Evolutionary conservation across 78 protist genomes (phyloP), one percentile per base, ranked within the genome.

Genomic region (Blattamonas nauphoetae): DNA sequence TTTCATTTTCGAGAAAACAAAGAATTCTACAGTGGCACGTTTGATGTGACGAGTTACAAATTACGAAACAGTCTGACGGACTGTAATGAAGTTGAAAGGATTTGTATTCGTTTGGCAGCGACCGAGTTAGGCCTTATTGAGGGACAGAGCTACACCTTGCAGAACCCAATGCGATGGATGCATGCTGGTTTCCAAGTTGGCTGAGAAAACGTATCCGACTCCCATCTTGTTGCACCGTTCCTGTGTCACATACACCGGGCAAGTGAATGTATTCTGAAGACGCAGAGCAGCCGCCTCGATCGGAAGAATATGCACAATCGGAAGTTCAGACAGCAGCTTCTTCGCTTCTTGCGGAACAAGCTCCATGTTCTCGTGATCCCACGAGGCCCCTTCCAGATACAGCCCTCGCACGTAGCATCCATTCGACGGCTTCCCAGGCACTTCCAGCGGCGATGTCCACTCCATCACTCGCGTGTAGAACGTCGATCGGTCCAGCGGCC

Each of bases 161-260:
- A 87, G 71, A 55, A 87, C n/a, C 89, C 89, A 87, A 77, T 87
- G 89, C 3, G 92, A 79, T 77, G 1, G 35, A 96, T 87, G 41
- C 94, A n/a, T n/a, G n/a, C n/a, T n/a, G n/a, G n/a, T n/a, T n/a
- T n/a, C n/a, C n/a, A n/a, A n/a, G n/a, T n/a, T 91, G 0, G 98
- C 96, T 42, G 91, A 93, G 64, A 96, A 93, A 45, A 96, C 96
- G 2, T 91, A 88, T 33, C 98, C 98, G 5, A 86, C 95, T 21
- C 98, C 98, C 92, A 91, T 89, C 3, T 94, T 94, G 11, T 89
- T 94, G 44, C 90, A 21, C 33, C 98, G 46, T 41, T 34, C 87
- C 45, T 84, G 89, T n/a, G 96, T 96, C 42, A 90, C 88, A 88
- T 96, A 96, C 41, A 96, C 94, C 21, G 98, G 98, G 4, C 95